Conservation (phyloP, 768 basidiomycete species). For the Pleurotus sapidus region DNA sequence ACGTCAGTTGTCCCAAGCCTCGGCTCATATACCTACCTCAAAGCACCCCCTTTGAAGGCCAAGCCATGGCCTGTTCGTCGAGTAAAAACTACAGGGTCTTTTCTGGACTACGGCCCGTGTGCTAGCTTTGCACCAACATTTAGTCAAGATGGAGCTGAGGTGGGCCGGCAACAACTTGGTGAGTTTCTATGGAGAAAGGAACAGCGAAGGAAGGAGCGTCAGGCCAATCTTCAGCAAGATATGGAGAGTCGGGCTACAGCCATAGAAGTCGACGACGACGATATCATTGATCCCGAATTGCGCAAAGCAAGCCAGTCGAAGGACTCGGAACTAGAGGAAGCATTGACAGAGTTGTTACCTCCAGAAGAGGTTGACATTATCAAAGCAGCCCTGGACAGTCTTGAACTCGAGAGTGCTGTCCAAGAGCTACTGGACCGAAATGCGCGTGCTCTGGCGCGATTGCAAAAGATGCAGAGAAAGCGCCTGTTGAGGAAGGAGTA, state of each 20-base stretch:
- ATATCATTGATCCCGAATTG: neutral
- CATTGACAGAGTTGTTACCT: slow-evolving; percentile 54
- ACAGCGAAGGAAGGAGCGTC: slow-evolving; percentile 31
- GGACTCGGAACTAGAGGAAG: slow-evolving; percentile 22
- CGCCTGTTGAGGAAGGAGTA: slow-evolving; percentile 48
- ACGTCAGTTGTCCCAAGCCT: slow-evolving; percentile 40
- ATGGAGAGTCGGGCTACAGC: slow-evolving; percentile 21
- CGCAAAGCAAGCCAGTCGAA: neutral
- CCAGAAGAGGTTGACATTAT: slow-evolving; percentile 53
- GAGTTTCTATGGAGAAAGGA: slow-evolving; percentile 55
- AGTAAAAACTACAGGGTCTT: slow-evolving; percentile 55
- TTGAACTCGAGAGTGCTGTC: slow-evolving; percentile 69
- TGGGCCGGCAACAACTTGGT: slow-evolving; percentile 60
- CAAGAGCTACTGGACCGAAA: slow-evolving; percentile 69
- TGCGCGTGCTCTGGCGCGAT: slow-evolving; percentile 54
- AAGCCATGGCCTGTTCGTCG: slow-evolving; percentile 48
- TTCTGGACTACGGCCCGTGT: slow-evolving; percentile 77
- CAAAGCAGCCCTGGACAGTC: slow-evolving; percentile 55
- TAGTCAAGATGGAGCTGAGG: slow-evolving; percentile 72
- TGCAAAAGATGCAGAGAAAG: slow-evolving; percentile 63
- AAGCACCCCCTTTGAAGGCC: slow-evolving; percentile 35
- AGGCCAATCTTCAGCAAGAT: slow-evolving; percentile 20
- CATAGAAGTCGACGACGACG: slow-evolving; percentile 1
- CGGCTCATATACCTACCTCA: slow-evolving; percentile 51
- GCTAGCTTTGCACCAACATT: slow-evolving; percentile 78